Base-by-base conservation (phyloP, 2,329 filamentous ascomycete species). In the Dactylellina cionopaga region DNA sequence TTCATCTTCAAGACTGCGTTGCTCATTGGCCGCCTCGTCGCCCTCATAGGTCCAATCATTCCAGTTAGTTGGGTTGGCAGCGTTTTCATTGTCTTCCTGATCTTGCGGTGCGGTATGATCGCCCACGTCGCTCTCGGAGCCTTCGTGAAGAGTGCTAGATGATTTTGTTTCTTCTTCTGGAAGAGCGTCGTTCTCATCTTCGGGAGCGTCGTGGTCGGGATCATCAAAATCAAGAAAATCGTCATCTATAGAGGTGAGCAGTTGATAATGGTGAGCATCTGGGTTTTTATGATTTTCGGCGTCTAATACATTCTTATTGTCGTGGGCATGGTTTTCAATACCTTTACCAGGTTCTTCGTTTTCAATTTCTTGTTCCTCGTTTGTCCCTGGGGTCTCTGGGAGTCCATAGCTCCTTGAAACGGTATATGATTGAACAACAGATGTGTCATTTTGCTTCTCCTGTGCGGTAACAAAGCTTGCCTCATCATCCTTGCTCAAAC, bases 401-500 rank as follows among this genome's bases (percentile, higher is more conserved):
- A 71, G 24, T 15, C 66, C 66, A 27, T 72, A 72, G 15, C 68
- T 60, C 13, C 68, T 44, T 3, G 68, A 49, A 3, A 15, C 44
- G 15, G 59, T 54, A 10, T 65, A 41, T 1, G 60, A 55, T 29
- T 22, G 47, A 10, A 37, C n/a, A 4, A 49, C 39, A 15, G 68
- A 72, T 5, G 17, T 43, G 25, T 72, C 52, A 5, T 65, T 59
- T 7, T 52, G 52, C n/a, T 72, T 72, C 24, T 72, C 68, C 33
- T 49, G 25, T 1, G 68, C 68, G 10, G 68, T 72, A n/a, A 65
- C 68, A 31, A 72, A 72, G 46, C 68, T 72, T 19, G 54, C 44
- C 19, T 72, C 63, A 19, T 60, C 68, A 17, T 72, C 66, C 15
- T 35, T 58, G 35, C 44, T 47, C 3, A 59, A 19, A 24, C 43